phyloP scores from a whole-genome alignment of 2,329 filamentous ascomycete genomes.

The Colletotrichum cordylinicola region DNA sequence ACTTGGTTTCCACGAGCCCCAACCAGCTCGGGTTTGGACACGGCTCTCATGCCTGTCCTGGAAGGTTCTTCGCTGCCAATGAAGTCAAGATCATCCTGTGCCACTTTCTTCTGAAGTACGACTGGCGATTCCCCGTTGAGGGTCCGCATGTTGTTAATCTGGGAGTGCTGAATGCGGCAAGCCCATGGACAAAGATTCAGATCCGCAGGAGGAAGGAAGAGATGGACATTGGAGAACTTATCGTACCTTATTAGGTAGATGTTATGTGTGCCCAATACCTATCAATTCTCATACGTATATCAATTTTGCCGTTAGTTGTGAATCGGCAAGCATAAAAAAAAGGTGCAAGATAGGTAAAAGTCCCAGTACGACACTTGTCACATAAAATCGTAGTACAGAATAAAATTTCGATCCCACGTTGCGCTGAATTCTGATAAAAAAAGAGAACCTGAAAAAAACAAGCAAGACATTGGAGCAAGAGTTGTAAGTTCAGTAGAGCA shows the following conservation, averaged over 20 bases:
- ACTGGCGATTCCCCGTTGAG: background rate
- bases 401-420: background rate
- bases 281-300: background rate
- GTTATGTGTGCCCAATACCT: background rate
- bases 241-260: background rate
- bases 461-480: too few species aligned
- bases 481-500: accelerated
- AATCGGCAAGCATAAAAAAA: accelerated
- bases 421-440: background rate
- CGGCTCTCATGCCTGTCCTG: background rate
- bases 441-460: too few species aligned
- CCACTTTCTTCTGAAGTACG: background rate
- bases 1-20: background rate
- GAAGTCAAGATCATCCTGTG: background rate
- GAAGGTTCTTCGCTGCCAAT: background rate
- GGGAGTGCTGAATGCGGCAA: background rate
- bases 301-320: background rate
- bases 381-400: accelerated
- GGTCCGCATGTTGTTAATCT: background rate
- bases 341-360: accelerated
- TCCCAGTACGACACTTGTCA: accelerated
- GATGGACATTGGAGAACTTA: background rate
- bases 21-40: background rate
- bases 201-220: background rate
- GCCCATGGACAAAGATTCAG: background rate